These are phyloP conservation scores for Casaregolazyma lundiana DNA, from an alignment of 1,139 yeast species.

Conservation along the genomic window DNA sequence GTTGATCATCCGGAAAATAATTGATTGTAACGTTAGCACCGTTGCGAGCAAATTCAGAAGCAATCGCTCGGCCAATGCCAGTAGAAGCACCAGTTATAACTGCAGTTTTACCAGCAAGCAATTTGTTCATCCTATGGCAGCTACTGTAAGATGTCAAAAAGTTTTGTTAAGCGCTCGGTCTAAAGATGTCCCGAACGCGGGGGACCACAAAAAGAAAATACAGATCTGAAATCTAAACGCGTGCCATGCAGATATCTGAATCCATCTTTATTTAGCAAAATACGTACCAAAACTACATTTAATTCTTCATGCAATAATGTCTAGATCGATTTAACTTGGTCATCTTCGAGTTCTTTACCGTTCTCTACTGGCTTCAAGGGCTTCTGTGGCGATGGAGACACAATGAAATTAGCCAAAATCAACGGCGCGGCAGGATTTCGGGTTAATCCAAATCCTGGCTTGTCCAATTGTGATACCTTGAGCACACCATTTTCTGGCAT, in stretches of 20 bases:
- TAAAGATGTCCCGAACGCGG: too few relatives aligned
- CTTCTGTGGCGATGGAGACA: constrained; percentile 41
- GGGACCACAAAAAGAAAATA: too few relatives aligned
- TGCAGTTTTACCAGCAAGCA: constrained; percentile 18
- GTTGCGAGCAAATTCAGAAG: constrained; percentile 31
- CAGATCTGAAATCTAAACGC: too few relatives aligned
- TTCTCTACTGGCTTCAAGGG: constrained; percentile 28
- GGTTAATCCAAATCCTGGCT: constrained; percentile 47
- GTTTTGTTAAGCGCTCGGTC: too few relatives aligned
- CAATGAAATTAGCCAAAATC: constrained; percentile 39
- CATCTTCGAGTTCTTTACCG: background rate
- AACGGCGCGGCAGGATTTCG: constrained; percentile 41
- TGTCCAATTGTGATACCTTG: constrained; percentile 38
- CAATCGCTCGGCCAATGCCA: constrained; percentile 41
- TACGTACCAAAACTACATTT: too few relatives aligned
- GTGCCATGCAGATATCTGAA: too few relatives aligned
- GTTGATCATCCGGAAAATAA: constrained; percentile 26
- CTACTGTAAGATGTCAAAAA: too few relatives aligned
- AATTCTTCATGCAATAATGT: too few relatives aligned
- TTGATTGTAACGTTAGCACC: constrained; percentile 34
- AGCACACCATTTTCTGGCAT: constrained; percentile 43
- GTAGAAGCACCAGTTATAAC: constrained; percentile 40
- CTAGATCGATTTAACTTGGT: background rate
- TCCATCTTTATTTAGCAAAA: too few relatives aligned
- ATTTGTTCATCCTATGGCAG: too few relatives aligned